These are phyloP conservation scores for Amaranthus hypochondriacus DNA, from an alignment of 148 eudicot species.

Conservation along the genomic window DNA sequence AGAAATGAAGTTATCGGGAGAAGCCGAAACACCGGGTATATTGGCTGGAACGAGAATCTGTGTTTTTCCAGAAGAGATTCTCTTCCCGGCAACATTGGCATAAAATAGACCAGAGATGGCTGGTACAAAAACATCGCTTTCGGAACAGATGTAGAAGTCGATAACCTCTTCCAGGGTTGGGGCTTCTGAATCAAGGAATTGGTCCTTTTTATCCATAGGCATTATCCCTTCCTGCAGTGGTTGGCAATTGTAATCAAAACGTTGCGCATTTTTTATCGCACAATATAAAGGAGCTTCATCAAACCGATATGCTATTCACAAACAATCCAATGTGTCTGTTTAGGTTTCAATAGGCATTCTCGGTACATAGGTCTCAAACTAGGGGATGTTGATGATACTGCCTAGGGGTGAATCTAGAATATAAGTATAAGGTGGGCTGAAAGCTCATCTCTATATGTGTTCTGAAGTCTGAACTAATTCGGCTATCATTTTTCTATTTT, in stretches of 20 bases:
- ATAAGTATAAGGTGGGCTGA: no score
- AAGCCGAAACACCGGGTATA: slow-evolving; percentile 39
- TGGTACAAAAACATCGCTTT: slow-evolving; percentile 88
- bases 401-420: no score
- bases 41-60: slow-evolving; percentile 82
- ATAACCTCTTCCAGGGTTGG: slow-evolving; percentile 71
- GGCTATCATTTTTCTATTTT: no score
- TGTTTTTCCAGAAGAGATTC: slow-evolving; percentile 77
- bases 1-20: slow-evolving; percentile 55
- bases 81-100: slow-evolving; percentile 84
- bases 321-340: background rate
- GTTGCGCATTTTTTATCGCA: background rate
- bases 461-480: no score
- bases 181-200: slow-evolving; percentile 54
- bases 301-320: background rate
- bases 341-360: background rate
- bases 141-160: slow-evolving; percentile 74
- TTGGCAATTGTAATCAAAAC: background rate
- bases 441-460: no score
- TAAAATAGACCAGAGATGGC: slow-evolving; percentile 88
- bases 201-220: slow-evolving; percentile 72
- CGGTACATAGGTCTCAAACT: background rate
- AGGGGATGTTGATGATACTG: no score
- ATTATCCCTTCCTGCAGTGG: slow-evolving; percentile 71
- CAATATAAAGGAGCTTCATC: background rate